Conservation (phyloP, 768 basidiomycete species). For the Solioccasus polychromus region DNA sequence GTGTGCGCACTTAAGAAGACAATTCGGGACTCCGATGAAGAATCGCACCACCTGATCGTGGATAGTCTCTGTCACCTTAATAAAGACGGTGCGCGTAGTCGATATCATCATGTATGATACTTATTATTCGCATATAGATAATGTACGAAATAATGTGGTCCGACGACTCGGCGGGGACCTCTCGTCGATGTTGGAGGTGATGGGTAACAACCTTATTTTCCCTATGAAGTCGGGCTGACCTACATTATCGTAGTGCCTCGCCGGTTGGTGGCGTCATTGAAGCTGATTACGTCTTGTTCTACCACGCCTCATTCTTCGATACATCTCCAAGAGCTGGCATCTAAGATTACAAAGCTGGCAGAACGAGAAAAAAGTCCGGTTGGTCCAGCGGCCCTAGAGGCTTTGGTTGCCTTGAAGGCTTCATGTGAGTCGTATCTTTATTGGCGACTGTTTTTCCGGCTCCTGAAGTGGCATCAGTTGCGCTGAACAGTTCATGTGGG, state of each 20-base stretch:
- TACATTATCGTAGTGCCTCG: neutral
- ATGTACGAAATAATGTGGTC: neutral
- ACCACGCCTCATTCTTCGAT: neutral
- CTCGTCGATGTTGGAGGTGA: conserved; percentile 1
- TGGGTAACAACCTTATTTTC: neutral
- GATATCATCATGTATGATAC: neutral
- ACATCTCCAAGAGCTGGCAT: neutral
- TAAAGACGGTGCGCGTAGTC: neutral
- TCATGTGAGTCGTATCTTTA: neutral
- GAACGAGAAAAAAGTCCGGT: neutral
- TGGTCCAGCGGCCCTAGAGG: conserved; percentile 7
- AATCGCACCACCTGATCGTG: neutral
- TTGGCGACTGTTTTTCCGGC: neutral
- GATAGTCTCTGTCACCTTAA: neutral
- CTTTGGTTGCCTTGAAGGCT: neutral
- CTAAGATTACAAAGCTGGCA: neutral
- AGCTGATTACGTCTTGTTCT: neutral
- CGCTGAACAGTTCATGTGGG: too few relatives aligned
- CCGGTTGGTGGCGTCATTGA: conserved; percentile 2
- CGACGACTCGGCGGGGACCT: neutral
- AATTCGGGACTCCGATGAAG: too few relatives aligned
- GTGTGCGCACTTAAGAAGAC: neutral
- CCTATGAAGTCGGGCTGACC: neutral
- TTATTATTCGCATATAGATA: neutral
- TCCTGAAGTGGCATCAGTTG: neutral